Percentiles rank a stretch among this genome's conserved stretches.
Conservation (phyloP, 352 stramenopile species). For the Hyaloperonospora brassicae region DNA sequence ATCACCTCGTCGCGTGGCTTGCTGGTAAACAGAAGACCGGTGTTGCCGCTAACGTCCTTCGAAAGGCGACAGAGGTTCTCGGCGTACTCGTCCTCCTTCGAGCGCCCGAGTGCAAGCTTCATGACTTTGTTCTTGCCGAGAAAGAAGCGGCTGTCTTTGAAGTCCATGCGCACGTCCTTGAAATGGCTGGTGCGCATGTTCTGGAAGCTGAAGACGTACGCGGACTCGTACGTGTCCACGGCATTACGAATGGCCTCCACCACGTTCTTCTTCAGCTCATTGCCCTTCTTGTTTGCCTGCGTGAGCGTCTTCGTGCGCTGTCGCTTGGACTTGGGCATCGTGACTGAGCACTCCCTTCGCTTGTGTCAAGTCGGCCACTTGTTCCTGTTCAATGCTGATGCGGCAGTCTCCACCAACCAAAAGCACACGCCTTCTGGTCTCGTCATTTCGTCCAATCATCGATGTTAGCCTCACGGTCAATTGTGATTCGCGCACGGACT, state of each 20-base stretch:
- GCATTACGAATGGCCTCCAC: constrained; percentile 90
- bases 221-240: constrained; percentile 88
- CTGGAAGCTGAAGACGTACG: constrained; percentile 96
- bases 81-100: constrained; percentile 93
- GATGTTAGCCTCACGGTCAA: background rate
- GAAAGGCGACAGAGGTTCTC: constrained; percentile 91
- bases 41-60: constrained; percentile 88
- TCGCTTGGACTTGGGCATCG: constrained; percentile 85
- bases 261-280: constrained; percentile 92
- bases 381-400: constrained; percentile 3
- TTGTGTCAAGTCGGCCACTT: constrained; percentile 9
- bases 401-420: constrained; percentile 50
- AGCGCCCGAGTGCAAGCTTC: constrained; percentile 92
- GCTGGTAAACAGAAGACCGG: constrained; percentile 94
- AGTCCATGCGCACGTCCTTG: constrained; percentile 96
- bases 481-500: constrained; percentile 22
- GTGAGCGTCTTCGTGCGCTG: constrained; percentile 89
- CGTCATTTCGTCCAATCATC: constrained; percentile 40
- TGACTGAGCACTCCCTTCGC: constrained; percentile 11
- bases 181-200: constrained; percentile 99
- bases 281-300: constrained; percentile 93
- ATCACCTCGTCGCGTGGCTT: constrained; percentile 81
- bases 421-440: constrained; percentile 13
- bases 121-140: constrained; percentile 99
- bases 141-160: constrained; percentile 94